Conservation (phyloP, 805 yeast species). For the Sugiyamaella mastotermitis region DNA sequence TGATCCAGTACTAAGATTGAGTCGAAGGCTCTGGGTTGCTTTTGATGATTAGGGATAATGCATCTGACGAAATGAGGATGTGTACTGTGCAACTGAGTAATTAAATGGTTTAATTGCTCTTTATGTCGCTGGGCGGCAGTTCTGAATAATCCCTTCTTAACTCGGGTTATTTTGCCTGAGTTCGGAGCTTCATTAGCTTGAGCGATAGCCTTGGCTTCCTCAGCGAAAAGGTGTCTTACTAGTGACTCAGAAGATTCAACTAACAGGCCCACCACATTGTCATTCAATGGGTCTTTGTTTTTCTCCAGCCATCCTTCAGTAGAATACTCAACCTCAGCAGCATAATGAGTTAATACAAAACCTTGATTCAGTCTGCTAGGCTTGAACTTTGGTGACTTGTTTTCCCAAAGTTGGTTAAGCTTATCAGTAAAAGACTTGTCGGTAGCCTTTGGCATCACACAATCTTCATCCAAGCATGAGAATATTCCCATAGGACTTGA, state of each 20-base stretch:
- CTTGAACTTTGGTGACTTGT: slow-evolving; percentile 50
- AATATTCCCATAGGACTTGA: slow-evolving; percentile 71
- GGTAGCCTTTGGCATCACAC: slow-evolving; percentile 85
- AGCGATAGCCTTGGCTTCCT: slow-evolving; percentile 9
- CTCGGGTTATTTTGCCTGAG: slow-evolving; percentile 20
- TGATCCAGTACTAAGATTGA: slow-evolving; percentile 78
- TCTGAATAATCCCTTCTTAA: slow-evolving; percentile 43
- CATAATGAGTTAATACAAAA: slow-evolving; percentile 84
- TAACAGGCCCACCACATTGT: slow-evolving; percentile 58
- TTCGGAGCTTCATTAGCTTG: no score
- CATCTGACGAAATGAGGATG: slow-evolving; percentile 97
- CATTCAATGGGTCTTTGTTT: slow-evolving; percentile 89
- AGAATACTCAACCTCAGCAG: slow-evolving; percentile 92
- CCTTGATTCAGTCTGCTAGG: slow-evolving; percentile 73
- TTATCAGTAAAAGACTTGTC: slow-evolving; percentile 81
- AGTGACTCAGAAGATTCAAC: slow-evolving; percentile 51
- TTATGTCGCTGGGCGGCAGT: slow-evolving; percentile 88
- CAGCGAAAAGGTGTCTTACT: slow-evolving; percentile 49
- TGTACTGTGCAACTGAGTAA: slow-evolving; percentile 69
- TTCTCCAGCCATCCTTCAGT: slow-evolving; percentile 92
- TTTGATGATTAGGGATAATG: slow-evolving; percentile 79
- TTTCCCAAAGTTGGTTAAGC: slow-evolving; percentile 58
- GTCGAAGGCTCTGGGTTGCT: slow-evolving; percentile 65
- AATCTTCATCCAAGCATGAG: slow-evolving; percentile 87
- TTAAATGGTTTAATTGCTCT: slow-evolving; percentile 67